These are phyloP conservation scores for Sungouiozyma intestinalis DNA, from an alignment of 805 yeast species.

Conservation along the genomic window DNA sequence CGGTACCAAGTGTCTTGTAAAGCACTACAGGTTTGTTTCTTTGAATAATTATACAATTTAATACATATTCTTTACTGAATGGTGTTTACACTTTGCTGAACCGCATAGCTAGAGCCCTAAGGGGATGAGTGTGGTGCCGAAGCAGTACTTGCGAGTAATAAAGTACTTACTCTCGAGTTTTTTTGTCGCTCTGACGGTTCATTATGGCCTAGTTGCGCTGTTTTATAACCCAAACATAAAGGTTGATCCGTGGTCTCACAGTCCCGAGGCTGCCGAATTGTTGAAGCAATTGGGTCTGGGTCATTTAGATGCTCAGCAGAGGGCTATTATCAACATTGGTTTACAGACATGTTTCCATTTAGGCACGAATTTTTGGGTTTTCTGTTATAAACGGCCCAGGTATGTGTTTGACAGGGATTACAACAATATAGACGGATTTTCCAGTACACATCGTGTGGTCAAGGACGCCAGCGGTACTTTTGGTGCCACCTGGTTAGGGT, in stretches of 20 bases:
- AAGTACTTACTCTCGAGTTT: not conserved
- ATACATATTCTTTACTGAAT: no score
- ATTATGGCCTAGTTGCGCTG: not conserved
- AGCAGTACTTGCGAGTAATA: not conserved
- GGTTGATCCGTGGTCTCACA: no score
- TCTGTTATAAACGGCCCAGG: not conserved
- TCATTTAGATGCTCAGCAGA: constrained; percentile 1
- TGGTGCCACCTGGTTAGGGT: constrained; percentile 15
- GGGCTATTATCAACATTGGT: constrained; percentile 13
- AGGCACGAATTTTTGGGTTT: constrained; percentile 5
- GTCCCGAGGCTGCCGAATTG: no score
- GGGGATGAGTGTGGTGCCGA: not conserved
- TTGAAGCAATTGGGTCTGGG: not conserved
- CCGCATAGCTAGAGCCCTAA: no score
- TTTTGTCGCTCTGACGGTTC: not conserved
- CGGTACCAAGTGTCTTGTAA: no score
- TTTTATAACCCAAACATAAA: no score
- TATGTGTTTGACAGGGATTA: not conserved
- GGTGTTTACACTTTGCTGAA: no score
- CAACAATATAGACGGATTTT: not conserved
- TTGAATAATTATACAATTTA: no score
- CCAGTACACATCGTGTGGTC: constrained; percentile 2
- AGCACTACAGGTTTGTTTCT: no score
- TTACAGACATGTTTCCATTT: constrained; percentile 13
- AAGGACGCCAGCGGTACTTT: constrained; percentile 18